A percentile compares a stretch with the other conserved stretches of the same genome.
phyloP scores from a whole-genome alignment of 2,329 filamentous ascomycete species.

The Emericellopsis cladophorae region DNA sequence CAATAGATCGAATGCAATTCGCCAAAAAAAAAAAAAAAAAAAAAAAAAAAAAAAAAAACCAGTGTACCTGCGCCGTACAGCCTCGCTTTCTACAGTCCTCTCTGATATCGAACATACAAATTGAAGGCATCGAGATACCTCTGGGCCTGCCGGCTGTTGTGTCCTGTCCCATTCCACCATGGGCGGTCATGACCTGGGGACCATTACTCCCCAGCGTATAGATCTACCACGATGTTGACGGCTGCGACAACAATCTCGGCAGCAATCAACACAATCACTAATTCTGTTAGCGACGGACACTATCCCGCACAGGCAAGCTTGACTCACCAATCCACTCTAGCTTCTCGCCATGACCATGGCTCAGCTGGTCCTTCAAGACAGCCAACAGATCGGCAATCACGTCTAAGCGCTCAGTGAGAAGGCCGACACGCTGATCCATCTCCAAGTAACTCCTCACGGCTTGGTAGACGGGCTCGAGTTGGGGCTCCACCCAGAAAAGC shows the following conservation, averaged over 20 bases:
- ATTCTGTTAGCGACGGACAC: slow-evolving; percentile 4
- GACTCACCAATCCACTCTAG: slow-evolving; percentile 76
- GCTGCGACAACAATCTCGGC: slow-evolving; percentile 88
- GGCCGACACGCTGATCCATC: slow-evolving; percentile 88
- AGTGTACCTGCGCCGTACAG: too few relatives aligned
- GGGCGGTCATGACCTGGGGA: too few relatives aligned
- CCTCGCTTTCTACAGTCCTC: too few relatives aligned
- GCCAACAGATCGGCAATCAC: slow-evolving; percentile 85
- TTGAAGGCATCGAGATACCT: too few relatives aligned
- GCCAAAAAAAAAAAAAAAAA: too few relatives aligned
- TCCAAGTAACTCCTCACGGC: slow-evolving; percentile 91
- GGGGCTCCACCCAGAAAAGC: slow-evolving; percentile 96
- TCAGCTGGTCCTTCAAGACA: slow-evolving; percentile 84
- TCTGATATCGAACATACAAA: too few relatives aligned
- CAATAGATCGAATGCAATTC: too few relatives aligned
- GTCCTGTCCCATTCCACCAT: too few relatives aligned
- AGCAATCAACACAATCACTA: slow-evolving; percentile 89
- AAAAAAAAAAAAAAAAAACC: too few relatives aligned
- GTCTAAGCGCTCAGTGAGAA: slow-evolving; percentile 79
- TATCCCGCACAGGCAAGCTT: not conserved
- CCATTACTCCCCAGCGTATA: slow-evolving; percentile 46
- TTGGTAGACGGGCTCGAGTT: slow-evolving; percentile 91
- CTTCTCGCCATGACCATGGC: slow-evolving; percentile 82
- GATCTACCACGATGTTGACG: slow-evolving; percentile 89
- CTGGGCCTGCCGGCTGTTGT: too few relatives aligned